phyloP scores from a whole-genome alignment of 1,284 basidiomycete species.

The Cerrena zonata region DNA sequence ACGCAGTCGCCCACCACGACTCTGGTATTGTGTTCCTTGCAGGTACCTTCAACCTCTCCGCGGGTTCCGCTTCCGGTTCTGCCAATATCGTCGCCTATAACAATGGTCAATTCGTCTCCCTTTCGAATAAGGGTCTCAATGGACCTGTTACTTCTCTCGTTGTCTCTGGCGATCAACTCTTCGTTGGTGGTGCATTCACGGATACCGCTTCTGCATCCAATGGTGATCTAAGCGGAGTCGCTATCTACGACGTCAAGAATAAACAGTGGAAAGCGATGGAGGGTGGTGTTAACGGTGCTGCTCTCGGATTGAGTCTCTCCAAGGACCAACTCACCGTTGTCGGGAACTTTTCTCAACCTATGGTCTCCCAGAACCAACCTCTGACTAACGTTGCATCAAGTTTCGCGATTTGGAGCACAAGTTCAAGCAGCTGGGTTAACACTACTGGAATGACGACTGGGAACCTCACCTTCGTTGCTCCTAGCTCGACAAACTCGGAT shows the following conservation, averaged over 20 bases:
- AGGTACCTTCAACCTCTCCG: constrained; percentile 67
- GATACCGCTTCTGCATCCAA: constrained; percentile 54
- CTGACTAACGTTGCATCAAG: constrained; percentile 50
- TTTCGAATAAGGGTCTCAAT: constrained; percentile 66
- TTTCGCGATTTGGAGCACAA: constrained; percentile 75
- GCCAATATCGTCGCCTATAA: constrained; percentile 74
- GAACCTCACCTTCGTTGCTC: constrained; percentile 66
- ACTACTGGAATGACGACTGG: constrained; percentile 73
- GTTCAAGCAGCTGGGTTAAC: constrained; percentile 60
- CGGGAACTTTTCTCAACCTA: constrained; percentile 68
- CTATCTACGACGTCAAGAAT: constrained; percentile 66
- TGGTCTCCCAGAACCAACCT: constrained; percentile 33
- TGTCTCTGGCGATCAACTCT: constrained; percentile 59
- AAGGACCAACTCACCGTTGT: constrained; percentile 57
- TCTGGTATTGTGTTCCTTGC: constrained; percentile 69
- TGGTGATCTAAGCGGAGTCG: constrained; percentile 60
- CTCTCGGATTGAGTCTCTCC: constrained; percentile 54
- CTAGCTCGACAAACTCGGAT: constrained; percentile 42
- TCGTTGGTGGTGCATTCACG: constrained; percentile 81
- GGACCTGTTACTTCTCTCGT: constrained; percentile 68
- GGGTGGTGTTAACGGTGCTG: constrained; percentile 74
- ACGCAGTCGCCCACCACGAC: constrained; percentile 59
- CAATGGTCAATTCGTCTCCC: constrained; percentile 47
- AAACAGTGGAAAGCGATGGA: constrained; percentile 69
- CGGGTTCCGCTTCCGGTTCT: constrained; percentile 49